Conservation (phyloP, 495 filamentous ascomycete species). For the Glonium stellatum region DNA sequence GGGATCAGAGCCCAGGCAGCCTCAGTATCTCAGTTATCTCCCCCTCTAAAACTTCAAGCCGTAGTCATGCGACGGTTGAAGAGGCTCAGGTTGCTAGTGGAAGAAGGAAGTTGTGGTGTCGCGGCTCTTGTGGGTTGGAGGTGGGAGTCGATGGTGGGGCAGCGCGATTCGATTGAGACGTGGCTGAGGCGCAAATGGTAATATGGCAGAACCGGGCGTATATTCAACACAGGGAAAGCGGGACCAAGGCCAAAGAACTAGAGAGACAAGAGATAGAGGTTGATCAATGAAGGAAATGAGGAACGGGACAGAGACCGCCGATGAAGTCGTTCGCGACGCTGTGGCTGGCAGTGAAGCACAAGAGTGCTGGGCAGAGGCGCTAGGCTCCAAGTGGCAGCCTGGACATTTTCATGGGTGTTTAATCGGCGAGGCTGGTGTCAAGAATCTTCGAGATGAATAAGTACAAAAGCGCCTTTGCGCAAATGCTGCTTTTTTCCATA, state of each 20-base stretch:
- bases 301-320: not conserved
- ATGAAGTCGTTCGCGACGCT: not conserved
- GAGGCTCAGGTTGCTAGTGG: not conserved
- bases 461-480: not conserved
- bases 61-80: not conserved
- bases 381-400: not conserved
- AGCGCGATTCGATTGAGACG: conserved; percentile 1
- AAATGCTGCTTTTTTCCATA: too few species aligned
- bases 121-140: not conserved
- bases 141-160: not conserved
- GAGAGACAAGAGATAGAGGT: not conserved
- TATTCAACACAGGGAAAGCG: not conserved
- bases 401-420: not conserved
- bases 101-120: not conserved
- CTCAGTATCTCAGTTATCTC: conserved; percentile 7
- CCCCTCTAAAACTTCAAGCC: conserved; percentile 4
- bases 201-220: not conserved
- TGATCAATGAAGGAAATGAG: not conserved
- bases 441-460: not conserved
- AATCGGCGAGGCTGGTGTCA: not conserved
- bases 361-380: not conserved
- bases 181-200: not conserved
- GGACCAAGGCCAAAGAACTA: not conserved
- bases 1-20: conserved; percentile 21
- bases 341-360: not conserved